A percentile compares a stretch with the other conserved stretches of the same genome.
Conservation (phyloP, 306 rosid species). For the Senna siamea region DNA sequence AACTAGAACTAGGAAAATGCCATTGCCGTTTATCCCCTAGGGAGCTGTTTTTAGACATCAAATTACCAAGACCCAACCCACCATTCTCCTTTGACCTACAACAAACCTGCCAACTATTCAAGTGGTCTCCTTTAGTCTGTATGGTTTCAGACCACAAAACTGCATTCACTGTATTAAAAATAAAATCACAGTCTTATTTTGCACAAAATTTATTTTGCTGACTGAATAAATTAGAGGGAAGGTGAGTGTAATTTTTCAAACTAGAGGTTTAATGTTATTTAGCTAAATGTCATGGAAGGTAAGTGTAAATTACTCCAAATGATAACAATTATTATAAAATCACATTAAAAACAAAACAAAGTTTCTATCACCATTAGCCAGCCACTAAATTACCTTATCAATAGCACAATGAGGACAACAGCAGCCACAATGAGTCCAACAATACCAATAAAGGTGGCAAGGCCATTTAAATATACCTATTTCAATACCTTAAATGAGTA, state of each 20-base stretch:
- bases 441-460: slow-evolving; percentile 87
- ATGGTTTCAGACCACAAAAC: too few relatives aligned
- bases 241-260: too few relatives aligned
- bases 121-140: neutral
- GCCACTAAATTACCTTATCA: slow-evolving; percentile 57
- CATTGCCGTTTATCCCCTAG: neutral
- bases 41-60: neutral
- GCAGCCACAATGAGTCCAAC: slow-evolving; percentile 84
- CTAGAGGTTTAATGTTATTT: too few relatives aligned
- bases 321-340: too few relatives aligned
- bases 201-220: too few relatives aligned
- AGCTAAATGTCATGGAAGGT: too few relatives aligned
- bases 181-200: too few relatives aligned
- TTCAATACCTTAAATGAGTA: slow-evolving; percentile 24
- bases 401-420: slow-evolving; percentile 66
- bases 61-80: neutral
- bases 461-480: slow-evolving; percentile 84
- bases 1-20: neutral
- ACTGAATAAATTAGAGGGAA: too few relatives aligned
- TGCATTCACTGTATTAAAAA: too few relatives aligned
- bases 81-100: neutral
- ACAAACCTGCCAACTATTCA: neutral
- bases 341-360: neutral
- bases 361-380: neutral
- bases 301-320: too few relatives aligned